phyloP scores from a whole-genome alignment of 495 filamentous ascomycete genomes.

The Tuber indicum region DNA sequence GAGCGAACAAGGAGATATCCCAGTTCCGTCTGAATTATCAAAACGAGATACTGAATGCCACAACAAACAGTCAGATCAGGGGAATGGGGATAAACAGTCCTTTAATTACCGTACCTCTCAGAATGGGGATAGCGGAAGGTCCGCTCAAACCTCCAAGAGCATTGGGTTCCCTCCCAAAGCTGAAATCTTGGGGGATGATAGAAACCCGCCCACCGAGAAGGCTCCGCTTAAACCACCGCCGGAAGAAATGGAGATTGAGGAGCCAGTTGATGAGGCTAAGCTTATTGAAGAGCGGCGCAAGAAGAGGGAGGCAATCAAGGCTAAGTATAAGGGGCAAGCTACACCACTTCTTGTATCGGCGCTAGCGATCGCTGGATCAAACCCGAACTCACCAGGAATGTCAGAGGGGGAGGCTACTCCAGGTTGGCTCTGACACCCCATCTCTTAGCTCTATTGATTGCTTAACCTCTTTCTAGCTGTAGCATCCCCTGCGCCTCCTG shows the following conservation, averaged over 20 bases:
- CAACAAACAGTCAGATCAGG: conserved; percentile 43
- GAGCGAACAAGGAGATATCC: conserved; percentile 59
- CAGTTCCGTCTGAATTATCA: conserved; percentile 49
- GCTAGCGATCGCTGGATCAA: conserved; percentile 56
- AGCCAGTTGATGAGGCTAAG: conserved; percentile 65
- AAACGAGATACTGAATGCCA: conserved; percentile 47
- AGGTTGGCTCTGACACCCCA: conserved; percentile 9
- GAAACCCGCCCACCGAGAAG: conserved; percentile 36
- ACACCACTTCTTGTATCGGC: conserved; percentile 73
- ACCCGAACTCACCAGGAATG: conserved; percentile 50
- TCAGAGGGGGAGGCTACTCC: conserved; percentile 43
- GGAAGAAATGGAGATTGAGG: conserved; percentile 43
- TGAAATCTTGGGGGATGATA: conserved; percentile 27
- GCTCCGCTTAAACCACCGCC: conserved; percentile 39
- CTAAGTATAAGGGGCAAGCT: conserved; percentile 67
- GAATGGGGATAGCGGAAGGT: conserved; percentile 36
- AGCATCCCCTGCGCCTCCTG: conserved; percentile 12
- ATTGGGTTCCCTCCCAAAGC: conserved; percentile 14
- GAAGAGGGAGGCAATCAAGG: conserved; percentile 79
- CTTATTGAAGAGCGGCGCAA: conserved; percentile 81
- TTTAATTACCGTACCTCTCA: conserved; percentile 22
- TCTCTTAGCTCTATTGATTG: neutral
- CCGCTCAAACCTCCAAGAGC: conserved; percentile 15
- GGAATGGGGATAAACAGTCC: conserved; percentile 5
- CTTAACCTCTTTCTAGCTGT: neutral